Percentiles rank a stretch among this genome's conserved stretches.
Conservation (phyloP, 2,329 filamentous ascomycete species). For the Didymella sp. region DNA sequence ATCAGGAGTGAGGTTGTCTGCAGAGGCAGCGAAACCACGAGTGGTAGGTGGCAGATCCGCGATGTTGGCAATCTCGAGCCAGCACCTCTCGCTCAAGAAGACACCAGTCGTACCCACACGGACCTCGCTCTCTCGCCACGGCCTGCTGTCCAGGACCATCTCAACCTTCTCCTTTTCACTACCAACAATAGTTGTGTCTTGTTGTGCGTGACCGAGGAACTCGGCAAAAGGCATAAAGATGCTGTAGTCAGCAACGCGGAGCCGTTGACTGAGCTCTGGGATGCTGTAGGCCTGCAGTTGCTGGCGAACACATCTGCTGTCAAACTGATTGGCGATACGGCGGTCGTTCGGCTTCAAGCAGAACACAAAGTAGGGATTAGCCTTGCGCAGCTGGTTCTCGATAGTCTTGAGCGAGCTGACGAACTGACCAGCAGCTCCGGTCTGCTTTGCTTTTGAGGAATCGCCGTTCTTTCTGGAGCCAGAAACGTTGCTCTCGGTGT, state of each 20-base stretch:
- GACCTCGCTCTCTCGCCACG: slow-evolving; percentile 92
- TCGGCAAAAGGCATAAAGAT: slow-evolving; percentile 95
- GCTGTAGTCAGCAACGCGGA: slow-evolving; percentile 93
- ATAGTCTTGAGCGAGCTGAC: slow-evolving; percentile 88
- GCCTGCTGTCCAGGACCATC: slow-evolving; percentile 86
- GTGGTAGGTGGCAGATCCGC: slow-evolving; percentile 62
- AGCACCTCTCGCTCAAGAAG: slow-evolving; percentile 94
- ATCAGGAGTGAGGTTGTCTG: slow-evolving; percentile 64
- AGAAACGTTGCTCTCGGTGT: slow-evolving; percentile 50
- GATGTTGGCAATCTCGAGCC: slow-evolving; percentile 86
- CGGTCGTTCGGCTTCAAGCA: slow-evolving; percentile 97
- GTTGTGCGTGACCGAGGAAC: slow-evolving; percentile 86
- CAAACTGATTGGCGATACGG: slow-evolving; percentile 96
- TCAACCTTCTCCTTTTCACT: slow-evolving; percentile 93
- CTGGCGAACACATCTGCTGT: slow-evolving; percentile 95
- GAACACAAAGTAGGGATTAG: slow-evolving; percentile 95
- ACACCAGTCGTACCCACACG: slow-evolving; percentile 90
- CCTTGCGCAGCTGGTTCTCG: slow-evolving; percentile 82
- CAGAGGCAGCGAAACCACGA: slow-evolving; percentile 32
- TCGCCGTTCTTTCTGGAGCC: slow-evolving; percentile 49
- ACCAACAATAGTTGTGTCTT: slow-evolving; percentile 84
- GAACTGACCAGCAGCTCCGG: slow-evolving; percentile 93
- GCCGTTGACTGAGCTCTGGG: slow-evolving; percentile 91
- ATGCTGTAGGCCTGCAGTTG: slow-evolving; percentile 96
- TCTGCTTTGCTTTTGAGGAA: slow-evolving; percentile 66